A percentile compares a stretch with the other conserved stretches of the same genome.
phyloP scores from a whole-genome alignment of 2,329 filamentous ascomycete genomes.

The Pseudogymnoascus sp. region DNA sequence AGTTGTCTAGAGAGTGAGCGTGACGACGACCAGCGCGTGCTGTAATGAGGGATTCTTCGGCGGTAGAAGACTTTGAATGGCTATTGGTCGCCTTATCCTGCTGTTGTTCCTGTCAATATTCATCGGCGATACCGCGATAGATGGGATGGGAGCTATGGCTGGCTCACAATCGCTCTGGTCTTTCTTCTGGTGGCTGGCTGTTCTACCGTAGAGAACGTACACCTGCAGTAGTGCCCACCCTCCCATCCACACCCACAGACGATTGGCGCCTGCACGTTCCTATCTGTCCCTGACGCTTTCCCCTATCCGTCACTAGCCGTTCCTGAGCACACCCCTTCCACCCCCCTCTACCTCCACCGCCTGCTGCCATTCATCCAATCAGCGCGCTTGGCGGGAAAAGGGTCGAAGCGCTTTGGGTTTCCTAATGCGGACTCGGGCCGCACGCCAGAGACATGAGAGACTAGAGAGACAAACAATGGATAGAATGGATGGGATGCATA shows the following conservation, averaged over 20 bases:
- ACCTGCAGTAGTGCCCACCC: too few species aligned
- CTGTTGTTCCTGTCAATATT: background rate
- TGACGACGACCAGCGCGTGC: background rate
- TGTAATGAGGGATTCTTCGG: background rate
- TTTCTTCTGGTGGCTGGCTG: background rate
- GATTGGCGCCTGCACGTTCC: conserved; percentile 1
- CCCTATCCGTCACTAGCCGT: background rate
- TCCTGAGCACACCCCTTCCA: background rate
- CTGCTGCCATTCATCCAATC: background rate
- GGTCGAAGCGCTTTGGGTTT: background rate
- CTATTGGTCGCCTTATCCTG: background rate
- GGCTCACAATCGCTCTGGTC: background rate
- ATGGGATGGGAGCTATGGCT: background rate
- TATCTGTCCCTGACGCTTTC: background rate
- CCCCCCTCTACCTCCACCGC: background rate
- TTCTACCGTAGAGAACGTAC: too few species aligned
- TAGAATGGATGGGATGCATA: too few species aligned
- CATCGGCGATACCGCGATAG: background rate
- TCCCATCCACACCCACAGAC: background rate
- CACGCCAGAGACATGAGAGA: background rate
- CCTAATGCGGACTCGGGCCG: background rate
- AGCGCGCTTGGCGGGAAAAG: background rate
- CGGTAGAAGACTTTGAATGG: background rate
- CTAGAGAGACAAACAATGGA: background rate
- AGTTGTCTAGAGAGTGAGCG: background rate